phyloP scores from a whole-genome alignment of 2,329 filamentous ascomycete genomes.

The Lasiodiplodia hormozganensis region DNA sequence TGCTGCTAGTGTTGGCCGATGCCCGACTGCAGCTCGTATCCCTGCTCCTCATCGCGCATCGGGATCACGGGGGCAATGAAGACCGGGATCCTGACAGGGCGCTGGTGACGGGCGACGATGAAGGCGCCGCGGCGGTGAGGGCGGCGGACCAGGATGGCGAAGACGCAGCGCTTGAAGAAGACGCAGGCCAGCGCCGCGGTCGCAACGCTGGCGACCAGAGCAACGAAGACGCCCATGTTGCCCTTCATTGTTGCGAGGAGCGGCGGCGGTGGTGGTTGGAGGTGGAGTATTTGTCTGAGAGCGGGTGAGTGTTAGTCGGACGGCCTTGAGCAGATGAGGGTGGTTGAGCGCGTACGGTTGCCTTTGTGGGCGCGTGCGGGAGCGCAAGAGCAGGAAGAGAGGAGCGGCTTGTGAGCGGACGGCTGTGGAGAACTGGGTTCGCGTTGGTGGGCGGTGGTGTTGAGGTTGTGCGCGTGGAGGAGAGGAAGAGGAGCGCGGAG shows the following conservation, averaged over 20 bases:
- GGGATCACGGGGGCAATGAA: no score
- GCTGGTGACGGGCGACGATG: neutral
- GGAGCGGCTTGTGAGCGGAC: neutral
- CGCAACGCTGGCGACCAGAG: neutral
- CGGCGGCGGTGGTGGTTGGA: neutral
- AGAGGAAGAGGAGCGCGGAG: neutral
- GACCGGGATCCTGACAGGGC: neutral
- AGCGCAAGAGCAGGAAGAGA: neutral
- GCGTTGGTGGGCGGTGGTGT: neutral
- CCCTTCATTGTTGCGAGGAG: neutral
- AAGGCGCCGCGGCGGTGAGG: neutral
- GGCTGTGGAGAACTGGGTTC: no score
- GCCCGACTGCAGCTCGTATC: neutral
- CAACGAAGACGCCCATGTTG: neutral
- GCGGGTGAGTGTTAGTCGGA: neutral
- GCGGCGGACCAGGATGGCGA: neutral
- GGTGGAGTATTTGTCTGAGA: neutral
- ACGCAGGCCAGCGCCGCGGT: neutral
- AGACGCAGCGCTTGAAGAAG: neutral
- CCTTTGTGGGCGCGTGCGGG: neutral
- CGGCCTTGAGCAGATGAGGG: neutral
- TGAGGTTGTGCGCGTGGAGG: neutral
- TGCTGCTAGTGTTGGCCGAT: no score
- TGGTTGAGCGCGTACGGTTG: neutral
- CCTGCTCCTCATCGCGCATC: neutral